Base-by-base conservation (phyloP, 1,284 basidiomycete genomes). In the Agroathelia rolfsii region DNA sequence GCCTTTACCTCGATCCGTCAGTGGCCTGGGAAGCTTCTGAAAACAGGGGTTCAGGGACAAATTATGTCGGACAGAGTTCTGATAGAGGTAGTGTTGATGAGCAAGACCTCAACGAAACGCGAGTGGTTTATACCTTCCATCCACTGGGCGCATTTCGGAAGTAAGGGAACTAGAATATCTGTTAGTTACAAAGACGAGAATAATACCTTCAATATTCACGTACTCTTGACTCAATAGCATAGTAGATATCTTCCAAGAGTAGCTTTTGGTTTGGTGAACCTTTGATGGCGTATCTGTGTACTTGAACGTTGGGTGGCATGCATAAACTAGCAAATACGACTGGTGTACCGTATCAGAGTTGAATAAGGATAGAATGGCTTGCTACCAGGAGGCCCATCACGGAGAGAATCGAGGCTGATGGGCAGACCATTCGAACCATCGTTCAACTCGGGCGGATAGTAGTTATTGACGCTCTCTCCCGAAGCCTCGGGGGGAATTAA, bases 11-110 rank as follows among this genome's bases (percentile, higher is more conserved):
- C 84, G 76, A 48, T 92, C 88, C 11, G 87, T 88, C 35, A 89
- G 66, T 10, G 88, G 86, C 12, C 88, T 76, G 2, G 88, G 77
- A 8, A 92, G 83, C 55, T 92, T 92, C 54, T 90, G 80, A 52
- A 93, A 93, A 47, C 87, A 92, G 41, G 89, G 87, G 53, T 94
- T 94, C 41, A 94, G 69, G 6, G 87, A 92, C 13, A 95, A 69
- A 48, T 93, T 94, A 60, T 94, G 90, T 30, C 90, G 79, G 44
- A 95, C 89, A 24, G 90, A 94, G 55, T 94, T 94, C 80, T 95
- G 49, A 14, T 39, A 44, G 44, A 44, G 41, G 45, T 37, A 40
- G 35, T 15, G 19, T 8, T 32, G 40, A 27, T 27, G 12, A 31
- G 37, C 46, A 8, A 32, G 20, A 37, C 31, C 46, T 51, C 49